Percentiles rank a stretch among this genome's conserved stretches.
Evolutionary conservation across 352 stramenopile genomes (phyloP).

Genomic region (Phytophthora lateralis): DNA sequence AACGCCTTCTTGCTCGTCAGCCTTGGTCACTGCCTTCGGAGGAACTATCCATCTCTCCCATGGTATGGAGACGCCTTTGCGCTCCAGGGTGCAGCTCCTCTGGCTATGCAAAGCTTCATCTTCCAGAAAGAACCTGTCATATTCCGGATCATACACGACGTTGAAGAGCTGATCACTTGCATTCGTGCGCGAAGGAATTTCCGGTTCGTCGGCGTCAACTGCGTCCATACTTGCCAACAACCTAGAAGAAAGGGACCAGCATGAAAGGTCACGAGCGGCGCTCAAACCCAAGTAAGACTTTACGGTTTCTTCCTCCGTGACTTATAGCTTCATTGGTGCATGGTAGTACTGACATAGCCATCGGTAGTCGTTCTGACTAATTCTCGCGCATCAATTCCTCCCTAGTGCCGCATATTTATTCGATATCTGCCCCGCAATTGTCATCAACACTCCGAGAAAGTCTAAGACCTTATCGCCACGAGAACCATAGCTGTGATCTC

Average conservation of each 20-base stretch:
- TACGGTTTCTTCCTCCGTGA: too few species aligned
- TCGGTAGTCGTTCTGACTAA: too few species aligned
- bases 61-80: slow-evolving; percentile 25
- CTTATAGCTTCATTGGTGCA: too few species aligned
- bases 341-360: too few species aligned
- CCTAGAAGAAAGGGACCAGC: slow-evolving; percentile 6
- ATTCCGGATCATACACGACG: slow-evolving; percentile 51
- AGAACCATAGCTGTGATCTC: too few species aligned
- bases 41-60: slow-evolving; percentile 50
- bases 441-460: too few species aligned
- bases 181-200: background rate
- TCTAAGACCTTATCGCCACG: background rate
- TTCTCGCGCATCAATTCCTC: too few species aligned
- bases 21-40: slow-evolving; percentile 28
- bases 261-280: slow-evolving; percentile 11
- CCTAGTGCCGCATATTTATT: too few species aligned
- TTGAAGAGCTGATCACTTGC: slow-evolving; percentile 26
- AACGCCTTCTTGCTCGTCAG: background rate
- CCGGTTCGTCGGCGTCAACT: background rate
- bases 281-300: too few species aligned
- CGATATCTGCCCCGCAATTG: too few species aligned
- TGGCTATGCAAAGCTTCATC: slow-evolving; percentile 24
- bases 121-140: slow-evolving; percentile 57
- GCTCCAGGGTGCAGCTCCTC: background rate
- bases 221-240: slow-evolving; percentile 15